phyloP scores from a whole-genome alignment of 78 protist species.

The Dictyostelium discoideum region DNA sequence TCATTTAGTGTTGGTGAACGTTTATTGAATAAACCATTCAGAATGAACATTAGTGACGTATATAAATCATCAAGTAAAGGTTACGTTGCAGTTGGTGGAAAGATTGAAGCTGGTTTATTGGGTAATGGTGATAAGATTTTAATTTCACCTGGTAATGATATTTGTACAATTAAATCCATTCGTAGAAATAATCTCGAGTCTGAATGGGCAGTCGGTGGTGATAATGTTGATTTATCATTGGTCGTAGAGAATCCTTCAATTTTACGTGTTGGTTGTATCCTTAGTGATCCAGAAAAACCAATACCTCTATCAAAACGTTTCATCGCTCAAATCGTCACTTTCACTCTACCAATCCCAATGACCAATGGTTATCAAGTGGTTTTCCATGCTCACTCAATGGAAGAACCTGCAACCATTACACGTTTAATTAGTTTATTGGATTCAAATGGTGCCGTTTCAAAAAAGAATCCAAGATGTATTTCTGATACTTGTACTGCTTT shows the following conservation, averaged over 20 bases:
- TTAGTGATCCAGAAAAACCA: slow-evolving; percentile 81
- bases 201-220: slow-evolving; percentile 89
- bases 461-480: slow-evolving; percentile 74
- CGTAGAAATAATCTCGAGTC: not conserved
- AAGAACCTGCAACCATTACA: slow-evolving; percentile 50
- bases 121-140: slow-evolving; percentile 79
- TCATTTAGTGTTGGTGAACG: slow-evolving; percentile 78
- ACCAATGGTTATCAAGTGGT: slow-evolving; percentile 60
- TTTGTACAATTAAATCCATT: slow-evolving; percentile 65
- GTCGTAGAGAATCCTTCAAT: not conserved
- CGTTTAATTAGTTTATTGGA: slow-evolving; percentile 17
- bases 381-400: slow-evolving; percentile 74
- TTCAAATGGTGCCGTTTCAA: slow-evolving; percentile 44
- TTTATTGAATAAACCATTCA: slow-evolving; percentile 83
- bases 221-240: slow-evolving; percentile 78
- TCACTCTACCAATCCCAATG: slow-evolving; percentile 66
- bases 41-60: slow-evolving; percentile 88
- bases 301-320: slow-evolving; percentile 51
- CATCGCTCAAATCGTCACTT: slow-evolving; percentile 80
- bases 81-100: slow-evolving; percentile 81
- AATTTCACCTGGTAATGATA: slow-evolving; percentile 70
- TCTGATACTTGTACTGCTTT: slow-evolving; percentile 32
- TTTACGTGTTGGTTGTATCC: slow-evolving; percentile 73
- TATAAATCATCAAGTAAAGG: slow-evolving; percentile 72
- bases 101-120: slow-evolving; percentile 87